phyloP scores from a whole-genome alignment of 2,329 filamentous ascomycete species.

The Purpureocillium takamizusanense region DNA sequence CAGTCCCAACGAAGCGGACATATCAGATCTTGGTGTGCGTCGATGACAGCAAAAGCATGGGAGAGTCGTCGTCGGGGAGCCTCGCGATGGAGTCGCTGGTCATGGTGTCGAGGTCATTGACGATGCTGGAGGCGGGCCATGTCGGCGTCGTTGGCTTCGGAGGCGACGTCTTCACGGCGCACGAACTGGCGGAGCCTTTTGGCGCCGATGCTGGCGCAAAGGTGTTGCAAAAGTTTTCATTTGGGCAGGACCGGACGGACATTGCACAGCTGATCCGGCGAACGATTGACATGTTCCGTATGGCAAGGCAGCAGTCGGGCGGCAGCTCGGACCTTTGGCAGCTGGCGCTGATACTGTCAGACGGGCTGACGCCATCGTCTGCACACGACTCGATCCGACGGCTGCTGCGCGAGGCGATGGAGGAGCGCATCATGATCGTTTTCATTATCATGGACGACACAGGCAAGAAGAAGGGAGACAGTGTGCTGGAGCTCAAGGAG shows the following conservation, averaged over 20 bases:
- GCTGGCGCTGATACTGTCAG: conserved; percentile 82
- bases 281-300: conserved; percentile 73
- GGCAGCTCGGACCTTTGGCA: conserved; percentile 77
- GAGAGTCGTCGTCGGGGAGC: conserved; percentile 63
- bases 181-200: conserved; percentile 77
- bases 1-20: conserved; percentile 81
- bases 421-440: conserved; percentile 94
- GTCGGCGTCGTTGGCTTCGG: conserved; percentile 91
- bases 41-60: conserved; percentile 93
- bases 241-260: conserved; percentile 79
- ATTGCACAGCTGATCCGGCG: conserved; percentile 68
- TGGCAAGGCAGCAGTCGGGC: conserved; percentile 56
- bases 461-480: conserved; percentile 39
- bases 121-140: conserved; percentile 90
- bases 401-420: conserved; percentile 77
- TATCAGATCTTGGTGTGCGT: conserved; percentile 98
- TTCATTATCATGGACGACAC: conserved; percentile 88
- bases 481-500: conserved; percentile 81
- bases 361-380: conserved; percentile 76
- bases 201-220: conserved; percentile 67
- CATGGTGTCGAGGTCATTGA: conserved; percentile 76
- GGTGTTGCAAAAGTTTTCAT: conserved; percentile 76
- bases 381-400: conserved; percentile 77
- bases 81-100: conserved; percentile 92
- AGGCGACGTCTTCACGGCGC: conserved; percentile 70